Evolutionary conservation across 179 eudicot species (phyloP).

Genomic region (Silene coronaria): DNA sequence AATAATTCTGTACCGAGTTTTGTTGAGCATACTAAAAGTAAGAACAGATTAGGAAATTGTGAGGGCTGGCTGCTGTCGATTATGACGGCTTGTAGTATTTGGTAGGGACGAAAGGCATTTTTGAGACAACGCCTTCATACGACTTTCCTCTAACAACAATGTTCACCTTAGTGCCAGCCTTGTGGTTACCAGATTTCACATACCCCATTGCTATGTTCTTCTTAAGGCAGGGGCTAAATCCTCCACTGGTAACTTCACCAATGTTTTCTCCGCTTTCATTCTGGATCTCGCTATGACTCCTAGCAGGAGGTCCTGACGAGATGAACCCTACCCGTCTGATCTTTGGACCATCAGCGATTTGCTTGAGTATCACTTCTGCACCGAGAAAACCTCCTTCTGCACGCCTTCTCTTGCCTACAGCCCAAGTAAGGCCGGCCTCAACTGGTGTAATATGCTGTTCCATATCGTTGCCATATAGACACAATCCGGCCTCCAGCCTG

Average conservation of each 20-base stretch:
- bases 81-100: constrained; percentile 81
- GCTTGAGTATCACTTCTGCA: constrained; percentile 84
- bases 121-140: constrained; percentile 70
- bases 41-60: neutral
- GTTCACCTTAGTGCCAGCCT: constrained; percentile 71
- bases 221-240: constrained; percentile 93
- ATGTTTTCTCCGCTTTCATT: constrained; percentile 66
- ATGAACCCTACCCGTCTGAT: constrained; percentile 72
- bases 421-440: constrained; percentile 98
- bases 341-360: constrained; percentile 66
- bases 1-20: constrained; percentile 4
- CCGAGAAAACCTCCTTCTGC: constrained; percentile 94
- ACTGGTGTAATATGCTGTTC: constrained; percentile 89
- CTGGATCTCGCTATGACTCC: constrained; percentile 90
- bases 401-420: constrained; percentile 83
- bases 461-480: constrained; percentile 90
- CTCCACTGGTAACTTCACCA: constrained; percentile 94
- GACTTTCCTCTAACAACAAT: constrained; percentile 71
- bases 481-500: constrained; percentile 86
- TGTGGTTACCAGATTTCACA: constrained; percentile 80
- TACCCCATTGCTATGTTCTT: constrained; percentile 99
- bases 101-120: constrained; percentile 96
- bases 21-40: constrained; percentile 9
- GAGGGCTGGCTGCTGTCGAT: neutral
- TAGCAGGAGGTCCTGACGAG: constrained; percentile 82